Percentiles rank a stretch among this genome's conserved stretches.
phyloP scores from a whole-genome alignment of 2,329 filamentous ascomycete genomes.

The Aspergillus novofumigatus region DNA sequence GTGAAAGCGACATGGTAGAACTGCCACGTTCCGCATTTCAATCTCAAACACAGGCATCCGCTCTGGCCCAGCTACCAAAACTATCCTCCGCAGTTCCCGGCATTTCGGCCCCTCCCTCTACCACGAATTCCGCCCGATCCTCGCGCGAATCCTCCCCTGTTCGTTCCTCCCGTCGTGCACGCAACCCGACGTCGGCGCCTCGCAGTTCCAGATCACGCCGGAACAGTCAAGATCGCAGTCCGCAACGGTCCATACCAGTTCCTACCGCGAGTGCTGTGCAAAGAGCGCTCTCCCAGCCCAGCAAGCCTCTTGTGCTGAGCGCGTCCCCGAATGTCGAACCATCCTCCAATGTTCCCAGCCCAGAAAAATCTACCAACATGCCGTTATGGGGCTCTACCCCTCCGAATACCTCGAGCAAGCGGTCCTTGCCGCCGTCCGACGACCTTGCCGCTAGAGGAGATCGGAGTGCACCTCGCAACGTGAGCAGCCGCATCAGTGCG shows the following conservation, averaged over 20 bases:
- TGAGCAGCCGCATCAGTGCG: constrained; percentile 55
- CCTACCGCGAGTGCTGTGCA: constrained; percentile 61
- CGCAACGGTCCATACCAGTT: constrained; percentile 50
- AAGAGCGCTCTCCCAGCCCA: constrained; percentile 64
- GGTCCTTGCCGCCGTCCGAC: constrained; percentile 23
- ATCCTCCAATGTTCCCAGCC: constrained; percentile 57
- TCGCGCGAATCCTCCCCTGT: constrained; percentile 49
- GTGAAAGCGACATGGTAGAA: constrained; percentile 28
- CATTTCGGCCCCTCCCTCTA: constrained; percentile 33
- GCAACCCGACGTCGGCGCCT: constrained; percentile 28
- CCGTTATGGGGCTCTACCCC: constrained; percentile 29
- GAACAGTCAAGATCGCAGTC: constrained; percentile 64
- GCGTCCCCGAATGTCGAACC: constrained; percentile 58
- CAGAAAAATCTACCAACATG: constrained; percentile 57
- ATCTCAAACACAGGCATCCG: constrained; percentile 21
- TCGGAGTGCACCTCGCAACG: constrained; percentile 47
- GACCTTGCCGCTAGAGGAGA: constrained; percentile 32
- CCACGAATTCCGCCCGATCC: constrained; percentile 43
- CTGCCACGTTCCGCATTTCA: constrained; percentile 24
- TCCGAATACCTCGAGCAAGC: constrained; percentile 37
- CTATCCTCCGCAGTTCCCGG: constrained; percentile 23
- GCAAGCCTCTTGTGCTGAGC: constrained; percentile 59
- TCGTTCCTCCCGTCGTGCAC: constrained; percentile 27
- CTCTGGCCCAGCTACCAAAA: constrained; percentile 32
- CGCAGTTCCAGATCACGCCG: constrained; percentile 56